Percentiles rank a stretch among this genome's conserved stretches.
These are phyloP conservation scores for Acanthamoeba sp. DNA, from an alignment of 208 protist genomes.

Conservation along the genomic window DNA sequence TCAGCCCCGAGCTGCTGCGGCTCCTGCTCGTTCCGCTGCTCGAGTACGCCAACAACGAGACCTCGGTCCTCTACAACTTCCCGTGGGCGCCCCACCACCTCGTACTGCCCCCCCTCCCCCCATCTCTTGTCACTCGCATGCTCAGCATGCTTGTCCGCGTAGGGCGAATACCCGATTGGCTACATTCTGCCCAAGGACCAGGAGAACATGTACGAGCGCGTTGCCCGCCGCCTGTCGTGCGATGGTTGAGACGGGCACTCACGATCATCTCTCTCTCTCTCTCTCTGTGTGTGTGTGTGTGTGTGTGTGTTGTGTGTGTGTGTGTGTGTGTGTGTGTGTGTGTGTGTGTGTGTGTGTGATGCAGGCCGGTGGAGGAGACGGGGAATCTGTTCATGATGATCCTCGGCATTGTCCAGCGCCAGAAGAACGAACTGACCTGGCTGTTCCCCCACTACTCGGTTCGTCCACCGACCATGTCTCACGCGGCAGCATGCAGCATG, in stretches of 20 bases:
- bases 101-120: not conserved
- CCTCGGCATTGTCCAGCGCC: constrained; percentile 18
- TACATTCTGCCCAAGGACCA: constrained; percentile 76
- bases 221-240: not conserved
- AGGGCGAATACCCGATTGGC: constrained; percentile 76
- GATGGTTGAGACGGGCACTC: not conserved
- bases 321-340: too few relatives aligned
- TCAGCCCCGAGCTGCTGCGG: constrained; percentile 71
- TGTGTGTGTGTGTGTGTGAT: not conserved
- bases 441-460: constrained; percentile 18
- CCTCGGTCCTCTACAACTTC: constrained; percentile 70
- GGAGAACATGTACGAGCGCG: constrained; percentile 78
- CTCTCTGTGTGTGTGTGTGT: too few relatives aligned
- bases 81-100: constrained; percentile 82
- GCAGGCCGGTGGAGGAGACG: constrained; percentile 80
- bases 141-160: not conserved
- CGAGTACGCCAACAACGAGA: constrained; percentile 80
- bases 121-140: not conserved
- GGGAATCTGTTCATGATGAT: constrained; percentile 80
- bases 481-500: too few relatives aligned
- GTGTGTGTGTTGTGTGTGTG: too few relatives aligned
- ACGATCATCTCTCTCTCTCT: too few relatives aligned
- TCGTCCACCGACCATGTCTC: not conserved
- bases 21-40: constrained; percentile 72
- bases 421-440: constrained; percentile 53